Percentiles rank a stretch among this genome's conserved stretches.
phyloP scores from a whole-genome alignment of 106 monocot species.

The Acorus calamus region DNA sequence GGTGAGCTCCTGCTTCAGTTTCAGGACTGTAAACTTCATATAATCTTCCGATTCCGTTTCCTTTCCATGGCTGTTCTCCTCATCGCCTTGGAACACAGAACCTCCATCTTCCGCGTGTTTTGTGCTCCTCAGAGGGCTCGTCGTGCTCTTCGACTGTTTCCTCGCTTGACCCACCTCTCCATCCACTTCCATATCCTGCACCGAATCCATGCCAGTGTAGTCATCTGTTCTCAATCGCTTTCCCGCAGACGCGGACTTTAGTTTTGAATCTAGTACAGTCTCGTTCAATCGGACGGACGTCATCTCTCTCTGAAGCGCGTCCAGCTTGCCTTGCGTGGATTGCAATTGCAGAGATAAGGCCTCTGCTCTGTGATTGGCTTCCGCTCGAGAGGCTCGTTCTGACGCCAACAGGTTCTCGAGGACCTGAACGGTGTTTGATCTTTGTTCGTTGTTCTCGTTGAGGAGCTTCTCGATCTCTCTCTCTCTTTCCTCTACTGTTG shows the following conservation, averaged over 20 bases:
- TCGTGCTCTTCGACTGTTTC: constrained; percentile 67
- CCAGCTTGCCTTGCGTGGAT: constrained; percentile 81
- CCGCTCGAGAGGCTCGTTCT: constrained; percentile 60
- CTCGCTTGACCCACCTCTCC: constrained; percentile 24
- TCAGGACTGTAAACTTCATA: constrained; percentile 61
- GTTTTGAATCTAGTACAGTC: constrained; percentile 65
- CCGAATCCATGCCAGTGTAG: constrained; percentile 49
- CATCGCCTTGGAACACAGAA: constrained; percentile 51
- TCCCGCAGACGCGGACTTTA: constrained; percentile 36
- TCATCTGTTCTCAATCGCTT: constrained; percentile 59
- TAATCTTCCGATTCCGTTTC: constrained; percentile 45
- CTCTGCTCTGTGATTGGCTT: constrained; percentile 81
- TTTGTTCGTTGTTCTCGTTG: constrained; percentile 73
- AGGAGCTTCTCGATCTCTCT: constrained; percentile 76
- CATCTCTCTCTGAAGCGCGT: constrained; percentile 69
- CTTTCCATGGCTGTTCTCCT: constrained; percentile 25
- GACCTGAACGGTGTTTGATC: constrained; percentile 91
- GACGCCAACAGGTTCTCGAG: constrained; percentile 75
- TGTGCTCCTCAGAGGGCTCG: constrained; percentile 45
- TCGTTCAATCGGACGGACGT: constrained; percentile 63
- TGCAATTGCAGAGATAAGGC: constrained; percentile 76
- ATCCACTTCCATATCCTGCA: constrained; percentile 68
- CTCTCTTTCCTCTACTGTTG: constrained; percentile 65
- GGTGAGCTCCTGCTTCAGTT: constrained; percentile 88
- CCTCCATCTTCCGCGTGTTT: constrained; percentile 62